Conservation (phyloP, 257 asterid species). For the Gardenia jasminoides region DNA sequence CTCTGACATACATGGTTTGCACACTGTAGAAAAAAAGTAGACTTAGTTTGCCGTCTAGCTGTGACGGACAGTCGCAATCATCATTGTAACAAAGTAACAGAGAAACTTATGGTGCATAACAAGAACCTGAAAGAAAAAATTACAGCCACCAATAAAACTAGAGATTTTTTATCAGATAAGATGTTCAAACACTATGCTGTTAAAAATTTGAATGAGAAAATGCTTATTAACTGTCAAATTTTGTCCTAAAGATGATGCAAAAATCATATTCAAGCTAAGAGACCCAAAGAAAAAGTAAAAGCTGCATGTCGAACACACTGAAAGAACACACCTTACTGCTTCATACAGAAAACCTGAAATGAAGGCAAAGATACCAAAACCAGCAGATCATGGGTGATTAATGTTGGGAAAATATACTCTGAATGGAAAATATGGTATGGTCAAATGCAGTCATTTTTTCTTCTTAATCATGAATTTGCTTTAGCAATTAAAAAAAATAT, state of each 20-base stretch:
- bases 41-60: conserved; percentile 10
- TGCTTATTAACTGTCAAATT: background rate
- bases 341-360: background rate
- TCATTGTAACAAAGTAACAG: background rate
- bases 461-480: background rate
- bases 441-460: background rate
- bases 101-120: background rate
- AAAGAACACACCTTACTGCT: background rate
- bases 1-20: conserved; percentile 30
- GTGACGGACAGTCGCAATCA: background rate
- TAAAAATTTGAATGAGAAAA: background rate
- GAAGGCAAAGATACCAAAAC: background rate
- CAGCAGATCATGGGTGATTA: background rate
- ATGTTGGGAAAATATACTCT: background rate
- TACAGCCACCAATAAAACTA: background rate
- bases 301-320: background rate
- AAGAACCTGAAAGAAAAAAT: background rate
- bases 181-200: background rate
- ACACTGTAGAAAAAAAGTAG: conserved; percentile 40
- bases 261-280: background rate
- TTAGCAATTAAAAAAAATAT: too few species aligned
- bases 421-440: too few species aligned
- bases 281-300: background rate
- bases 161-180: background rate
- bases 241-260: background rate